Conservation (phyloP, 2,329 filamentous ascomycete genomes). For the Meredithiella fracta region DNA sequence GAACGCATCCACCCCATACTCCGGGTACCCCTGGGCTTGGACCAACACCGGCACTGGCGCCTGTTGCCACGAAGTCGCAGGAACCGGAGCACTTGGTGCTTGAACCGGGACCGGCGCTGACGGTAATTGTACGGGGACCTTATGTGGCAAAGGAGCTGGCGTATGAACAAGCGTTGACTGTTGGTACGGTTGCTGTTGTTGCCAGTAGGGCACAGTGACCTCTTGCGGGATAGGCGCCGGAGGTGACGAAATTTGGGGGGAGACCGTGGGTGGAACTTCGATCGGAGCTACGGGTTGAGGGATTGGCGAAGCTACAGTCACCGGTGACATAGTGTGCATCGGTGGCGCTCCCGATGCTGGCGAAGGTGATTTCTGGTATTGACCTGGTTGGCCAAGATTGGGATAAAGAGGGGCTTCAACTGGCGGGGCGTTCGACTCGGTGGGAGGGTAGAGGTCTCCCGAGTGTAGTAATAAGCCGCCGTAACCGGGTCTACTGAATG, state of each 20-base stretch:
- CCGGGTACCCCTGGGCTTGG: slow-evolving; percentile 19
- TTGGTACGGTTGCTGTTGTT: slow-evolving; percentile 16
- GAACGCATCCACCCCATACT: slow-evolving; percentile 45
- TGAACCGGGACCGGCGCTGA: slow-evolving; percentile 20
- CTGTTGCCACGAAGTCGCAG: slow-evolving; percentile 29
- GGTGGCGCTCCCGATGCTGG: neutral
- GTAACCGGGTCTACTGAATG: slow-evolving; percentile 33
- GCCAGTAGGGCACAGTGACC: slow-evolving; percentile 9
- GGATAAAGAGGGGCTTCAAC: slow-evolving; percentile 38
- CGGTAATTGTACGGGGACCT: slow-evolving; percentile 16
- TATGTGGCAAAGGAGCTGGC: slow-evolving; percentile 16
- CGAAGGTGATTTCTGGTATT: neutral
- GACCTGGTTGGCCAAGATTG: slow-evolving; percentile 26
- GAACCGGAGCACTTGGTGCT: slow-evolving; percentile 23
- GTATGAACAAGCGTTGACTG: slow-evolving; percentile 16
- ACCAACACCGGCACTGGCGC: slow-evolving; percentile 21
- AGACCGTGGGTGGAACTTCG: slow-evolving; percentile 7
- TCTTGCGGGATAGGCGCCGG: slow-evolving; percentile 15
- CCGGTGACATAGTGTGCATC: slow-evolving; percentile 8
- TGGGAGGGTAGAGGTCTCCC: slow-evolving; percentile 17
- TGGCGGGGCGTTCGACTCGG: slow-evolving; percentile 19
- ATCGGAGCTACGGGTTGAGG: slow-evolving; percentile 5
- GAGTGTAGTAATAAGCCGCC: slow-evolving; percentile 37
- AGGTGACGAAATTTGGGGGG: slow-evolving; percentile 17
- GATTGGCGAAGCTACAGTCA: slow-evolving; percentile 6